These are phyloP conservation scores for Penicillium daleae DNA, from an alignment of 495 filamentous ascomycete species.

Conservation along the genomic window DNA sequence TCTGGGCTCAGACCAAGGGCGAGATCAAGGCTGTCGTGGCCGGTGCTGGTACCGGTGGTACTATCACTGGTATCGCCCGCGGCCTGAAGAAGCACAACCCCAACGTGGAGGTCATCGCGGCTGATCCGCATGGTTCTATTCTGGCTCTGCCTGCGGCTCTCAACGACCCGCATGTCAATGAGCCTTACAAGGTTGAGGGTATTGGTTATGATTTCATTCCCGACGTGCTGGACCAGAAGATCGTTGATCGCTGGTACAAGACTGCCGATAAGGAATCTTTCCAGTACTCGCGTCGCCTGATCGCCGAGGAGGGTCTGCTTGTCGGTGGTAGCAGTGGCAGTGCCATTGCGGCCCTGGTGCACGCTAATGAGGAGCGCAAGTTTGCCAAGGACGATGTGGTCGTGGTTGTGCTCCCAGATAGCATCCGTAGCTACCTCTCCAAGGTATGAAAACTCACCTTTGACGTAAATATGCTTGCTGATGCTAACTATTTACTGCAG, in stretches of 20 bases:
- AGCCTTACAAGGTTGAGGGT: slow-evolving; percentile 95
- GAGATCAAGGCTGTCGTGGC: slow-evolving; percentile 85
- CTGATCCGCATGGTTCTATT: slow-evolving; percentile 88
- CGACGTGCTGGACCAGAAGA: slow-evolving; percentile 79
- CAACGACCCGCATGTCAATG: slow-evolving; percentile 78
- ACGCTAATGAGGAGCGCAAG: slow-evolving; percentile 73
- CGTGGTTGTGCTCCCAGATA: slow-evolving; percentile 91
- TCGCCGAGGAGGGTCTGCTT: slow-evolving; percentile 91
- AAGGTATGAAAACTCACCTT: slow-evolving; percentile 56
- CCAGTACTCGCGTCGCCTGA: slow-evolving; percentile 81
- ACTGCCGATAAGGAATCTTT: slow-evolving; percentile 93
- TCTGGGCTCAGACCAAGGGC: slow-evolving; percentile 89
- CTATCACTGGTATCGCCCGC: slow-evolving; percentile 85
- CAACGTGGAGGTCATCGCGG: slow-evolving; percentile 82
- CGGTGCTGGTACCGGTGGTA: slow-evolving; percentile 94
- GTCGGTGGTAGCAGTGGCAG: slow-evolving; percentile 95
- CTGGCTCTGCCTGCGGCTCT: slow-evolving; percentile 77
- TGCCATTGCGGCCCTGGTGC: slow-evolving; percentile 83
- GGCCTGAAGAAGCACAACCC: slow-evolving; percentile 87
- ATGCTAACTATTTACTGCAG: slow-evolving; percentile 35
- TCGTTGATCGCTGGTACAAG: slow-evolving; percentile 97
- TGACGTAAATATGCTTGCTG: background rate
- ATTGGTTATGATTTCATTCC: slow-evolving; percentile 99
- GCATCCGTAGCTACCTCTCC: slow-evolving; percentile 95
- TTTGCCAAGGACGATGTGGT: slow-evolving; percentile 79